Base-by-base conservation (phyloP, 306 rosid species). In the Arachis stenosperma region DNA sequence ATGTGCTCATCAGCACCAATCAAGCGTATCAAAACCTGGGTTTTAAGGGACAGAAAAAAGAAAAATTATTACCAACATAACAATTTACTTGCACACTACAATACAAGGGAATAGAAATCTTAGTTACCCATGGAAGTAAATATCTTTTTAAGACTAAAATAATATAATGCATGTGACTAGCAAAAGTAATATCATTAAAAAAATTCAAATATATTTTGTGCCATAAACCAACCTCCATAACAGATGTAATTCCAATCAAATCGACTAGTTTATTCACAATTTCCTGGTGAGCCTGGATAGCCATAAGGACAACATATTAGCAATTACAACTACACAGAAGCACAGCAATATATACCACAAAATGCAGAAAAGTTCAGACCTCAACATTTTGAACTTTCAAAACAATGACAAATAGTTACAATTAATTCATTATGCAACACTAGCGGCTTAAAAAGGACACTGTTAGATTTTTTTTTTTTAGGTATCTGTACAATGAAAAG, bases 1-100 rank as follows among this genome's bases (percentile, higher is more conserved):
- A 95, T 87, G 71, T 91, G 98, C 83, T 92, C 99, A 77, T 95
- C 99, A 27, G 99, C 98, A 75, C 98, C 98, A 79, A 95, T 86
- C 82, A 95, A 79, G 75, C 99, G 94, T 78, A 92, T 87, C 80
- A 95, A 88, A 82, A 95, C 97, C 99, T 95, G 85, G 52, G 52
- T 64, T 68, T 75, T 62, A 33, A 33, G 37, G 37, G 37, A 33
- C 37, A 33, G 27, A 67, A 55, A 65, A 69, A 54, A 69, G 63
- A 60, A 58, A 55, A 60, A 12, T 78, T 22, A 51, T 9, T 48
- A 75, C 30, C 44, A 41, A 30, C 52, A 80, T 57, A 42, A 17
- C n/a, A 70, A 59, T 42, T 47, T 5, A 40, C 70, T 30, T 4
- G 10, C 17, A 48, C 17, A 13, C 75, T 40, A 51, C 36, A 37